Evolutionary conservation across 2,329 filamentous ascomycete species (phyloP), one percentile per base, ranked within the genome.

Genomic region (Talaromyces albobiverticillius): DNA sequence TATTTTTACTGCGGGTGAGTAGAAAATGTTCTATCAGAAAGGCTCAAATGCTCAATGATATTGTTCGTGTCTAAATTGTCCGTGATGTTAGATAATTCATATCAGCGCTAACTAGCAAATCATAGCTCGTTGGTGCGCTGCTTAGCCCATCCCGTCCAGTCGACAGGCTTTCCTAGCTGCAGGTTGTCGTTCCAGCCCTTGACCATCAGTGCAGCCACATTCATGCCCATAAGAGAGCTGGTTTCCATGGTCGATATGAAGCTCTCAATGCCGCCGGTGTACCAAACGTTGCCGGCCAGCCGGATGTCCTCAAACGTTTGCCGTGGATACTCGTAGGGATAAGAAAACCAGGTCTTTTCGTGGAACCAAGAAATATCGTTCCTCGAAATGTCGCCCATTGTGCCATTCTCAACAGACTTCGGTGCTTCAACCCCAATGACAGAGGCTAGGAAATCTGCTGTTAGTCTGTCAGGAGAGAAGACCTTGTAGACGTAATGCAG

Each of bases 211-310:
- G 78, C 76, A 14, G 76, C 77, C 52, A 82, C 76, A 57, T 86
- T 85, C 66, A 71, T 78, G 4, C 94, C 94, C 84, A 94, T 94
- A 61, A 97, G 72, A 1, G 90, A 88, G 68, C 86, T 96, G 6
- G 94, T 96, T 77, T 99, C 94, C 94, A 99, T 97, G 0, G 91
- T 96, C 9, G 88, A 94, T 61, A 97, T 95, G 68, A 99, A 96
- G 61, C 87, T 87, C 73, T 97, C 93, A 41, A 97, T 95, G 0
- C 80, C 81, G 50, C 78, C 76, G 4, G 82, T 85, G 62, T 86
- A 86, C 80, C 80, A 78, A 11, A 78, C 38, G 46, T 66, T 60
- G 3, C 66, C 65, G 5, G 69, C 85, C 3, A 96, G 68, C 58
- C 86, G 76, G 3, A 87, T 82, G 57, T 94, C 87, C 61, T 96